phyloP scores from a whole-genome alignment of 805 yeast species.

The Lachancea thermotolerans region DNA sequence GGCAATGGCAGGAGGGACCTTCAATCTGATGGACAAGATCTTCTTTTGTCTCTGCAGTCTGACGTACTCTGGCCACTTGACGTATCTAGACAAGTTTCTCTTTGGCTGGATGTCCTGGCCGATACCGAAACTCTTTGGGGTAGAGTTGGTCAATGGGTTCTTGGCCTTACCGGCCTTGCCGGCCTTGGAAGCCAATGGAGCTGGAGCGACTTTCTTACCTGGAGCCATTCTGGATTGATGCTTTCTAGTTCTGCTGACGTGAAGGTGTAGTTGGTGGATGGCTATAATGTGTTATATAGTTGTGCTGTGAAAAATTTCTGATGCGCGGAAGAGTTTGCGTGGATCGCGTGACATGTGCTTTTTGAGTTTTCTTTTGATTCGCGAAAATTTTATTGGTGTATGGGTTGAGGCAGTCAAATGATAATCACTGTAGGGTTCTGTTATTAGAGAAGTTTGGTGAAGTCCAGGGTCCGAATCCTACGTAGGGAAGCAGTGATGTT shows the following conservation, averaged over 20 bases:
- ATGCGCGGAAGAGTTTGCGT: neutral
- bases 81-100: conserved; percentile 94
- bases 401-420: neutral
- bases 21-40: conserved; percentile 88
- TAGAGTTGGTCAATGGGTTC: conserved; percentile 85
- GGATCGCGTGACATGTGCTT: neutral
- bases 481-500: no score
- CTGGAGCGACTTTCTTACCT: conserved; percentile 91
- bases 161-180: conserved; percentile 50
- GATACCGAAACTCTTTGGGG: conserved; percentile 91
- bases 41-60: conserved; percentile 99
- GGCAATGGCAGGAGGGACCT: conserved; percentile 98
- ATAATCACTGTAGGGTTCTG: no score
- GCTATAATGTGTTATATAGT: neutral
- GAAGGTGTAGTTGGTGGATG: neutral
- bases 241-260: neutral
- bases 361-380: neutral
- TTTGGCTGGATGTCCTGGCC: conserved; percentile 95
- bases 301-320: neutral
- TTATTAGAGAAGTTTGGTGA: no score
- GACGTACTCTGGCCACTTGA: conserved; percentile 98
- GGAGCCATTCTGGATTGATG: conserved; percentile 35
- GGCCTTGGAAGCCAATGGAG: conserved; percentile 82
- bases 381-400: neutral
- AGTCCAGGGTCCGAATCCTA: no score